Evolutionary conservation across 148 eudicot species (phyloP), one percentile per base, ranked within the genome.

Genomic region (Simmondsia chinensis): DNA sequence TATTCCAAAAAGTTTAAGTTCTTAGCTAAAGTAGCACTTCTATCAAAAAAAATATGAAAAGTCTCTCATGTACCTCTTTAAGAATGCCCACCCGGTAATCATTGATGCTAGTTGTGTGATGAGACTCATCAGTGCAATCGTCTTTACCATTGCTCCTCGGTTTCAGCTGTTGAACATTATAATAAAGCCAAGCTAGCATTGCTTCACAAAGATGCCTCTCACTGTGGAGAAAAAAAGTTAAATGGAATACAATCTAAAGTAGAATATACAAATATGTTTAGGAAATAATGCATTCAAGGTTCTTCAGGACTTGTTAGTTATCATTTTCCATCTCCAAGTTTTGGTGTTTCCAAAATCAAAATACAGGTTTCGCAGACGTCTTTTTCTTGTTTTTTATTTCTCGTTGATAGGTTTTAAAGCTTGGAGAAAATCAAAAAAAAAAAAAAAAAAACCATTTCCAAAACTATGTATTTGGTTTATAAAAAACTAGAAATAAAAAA

Each of bases 201-300:
- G 71, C 77, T 60, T 84, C 85, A 71, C 80, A 76, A 50, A 89
- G 87, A 65, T 79, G 78, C 70, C 70, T 76, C 70, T 89, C 97
- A 56, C 97, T 89, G 69, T 33, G 41, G 40, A 41, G 52, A 53
- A 35, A n/a, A 54, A 33, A 32, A 54, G 11, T 27, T 13, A 36
- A 39, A 38, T 20, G 26, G 50, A 40, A 24, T 20, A 31, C 33
- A 13, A 40, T 24, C 9, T 20, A 61, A 57, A 46, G 26, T 24
- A 15, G 9, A 2, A 24, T 16, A 42, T 25, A 20, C n/a, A 10
- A 17, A 55, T 8, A 1, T 15, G n/a, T n/a, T n/a, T n/a, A 16
- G 9, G 4, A 39, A 22, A 22, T 30, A 36, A 38, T 16, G 15
- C 26, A 43, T 34, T 19, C n/a, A n/a, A n/a, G n/a, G n/a, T n/a